Percentiles rank a stretch among this genome's conserved stretches.
Evolutionary conservation across 2,329 filamentous ascomycete genomes (phyloP).

Genomic region (Monosporascus sp.): DNA sequence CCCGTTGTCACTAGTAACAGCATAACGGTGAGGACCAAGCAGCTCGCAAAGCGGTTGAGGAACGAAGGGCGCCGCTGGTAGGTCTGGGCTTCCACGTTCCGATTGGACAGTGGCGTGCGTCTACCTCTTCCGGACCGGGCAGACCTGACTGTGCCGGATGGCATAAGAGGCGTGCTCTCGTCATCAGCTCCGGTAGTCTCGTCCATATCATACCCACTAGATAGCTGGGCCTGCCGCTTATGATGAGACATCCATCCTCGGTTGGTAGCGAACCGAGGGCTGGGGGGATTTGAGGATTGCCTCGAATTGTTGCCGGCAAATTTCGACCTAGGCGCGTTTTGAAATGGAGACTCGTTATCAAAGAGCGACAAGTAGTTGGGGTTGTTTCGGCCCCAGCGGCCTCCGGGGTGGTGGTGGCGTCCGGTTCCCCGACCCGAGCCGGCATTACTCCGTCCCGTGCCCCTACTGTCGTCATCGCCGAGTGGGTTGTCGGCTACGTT

Average conservation of each 20-base stretch:
- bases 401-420: conserved; percentile 70
- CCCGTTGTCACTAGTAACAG: conserved; percentile 78
- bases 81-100: conserved; percentile 69
- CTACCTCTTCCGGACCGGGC: conserved; percentile 53
- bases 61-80: conserved; percentile 59
- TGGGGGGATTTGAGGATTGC: conserved; percentile 64
- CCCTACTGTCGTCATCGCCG: conserved; percentile 63
- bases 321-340: conserved; percentile 60
- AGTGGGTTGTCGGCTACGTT: conserved; percentile 49
- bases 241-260: conserved; percentile 24
- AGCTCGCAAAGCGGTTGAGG: conserved; percentile 74
- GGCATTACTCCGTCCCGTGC: conserved; percentile 53
- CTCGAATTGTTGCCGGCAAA: conserved; percentile 51
- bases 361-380: conserved; percentile 68
- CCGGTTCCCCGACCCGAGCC: conserved; percentile 61
- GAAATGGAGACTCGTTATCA: conserved; percentile 74
- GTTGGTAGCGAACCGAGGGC: conserved; percentile 50
- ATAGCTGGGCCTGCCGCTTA: conserved; percentile 55
- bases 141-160: conserved; percentile 50
- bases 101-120: conserved; percentile 44
- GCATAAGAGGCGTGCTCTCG: conserved; percentile 78
- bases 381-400: conserved; percentile 67
- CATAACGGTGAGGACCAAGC: conserved; percentile 76
- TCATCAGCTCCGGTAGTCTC: conserved; percentile 75
- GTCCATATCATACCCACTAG: conserved; percentile 71